Evolutionary conservation across 139 green algal genomes (phyloP), one percentile per base, ranked within the genome.

Genomic region (Chlamydomonas eustigma): DNA sequence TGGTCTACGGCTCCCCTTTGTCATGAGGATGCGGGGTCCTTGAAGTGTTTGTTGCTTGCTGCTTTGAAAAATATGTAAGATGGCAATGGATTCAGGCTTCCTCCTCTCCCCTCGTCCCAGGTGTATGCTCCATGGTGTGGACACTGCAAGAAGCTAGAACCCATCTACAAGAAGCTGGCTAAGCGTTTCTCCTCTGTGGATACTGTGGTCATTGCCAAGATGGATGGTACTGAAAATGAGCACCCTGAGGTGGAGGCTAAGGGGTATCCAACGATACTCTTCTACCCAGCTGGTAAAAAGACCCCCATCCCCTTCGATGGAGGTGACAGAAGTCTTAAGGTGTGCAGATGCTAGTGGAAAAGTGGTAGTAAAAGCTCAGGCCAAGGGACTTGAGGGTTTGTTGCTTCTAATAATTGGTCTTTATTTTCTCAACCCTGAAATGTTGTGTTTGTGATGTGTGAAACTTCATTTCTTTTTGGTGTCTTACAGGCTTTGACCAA

Each of bases 61-160:
- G n/a, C n/a, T n/a, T n/a, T n/a, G n/a, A n/a, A n/a, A n/a, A n/a
- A n/a, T n/a, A n/a, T 63, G 50, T 63, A 18, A 63, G 22, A 22
- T 28, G 50, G 50, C 50, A 63, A 63, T 63, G n/a, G n/a, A n/a
- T 18, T 58, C 18, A 58, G 18, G 18, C 44, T 28, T 58, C 12
- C 18, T 18, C 18, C 12, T 30, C 18, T 73, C 66, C 66, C n/a
- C 38, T 34, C 2, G 32, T 4, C n/a, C 1, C 64, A 84, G 79
- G 81, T 93, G n/a, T 94, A 95, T 77, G 91, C 91, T 5, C 91
- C 91, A 22, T 96, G 91, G 92, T 97, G 92, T 80, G 88, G 90
- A n/a, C 75, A 78, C 58, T 96, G 92, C 91, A 93, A 96, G 86
- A 50, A 78, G 72, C 84, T 97, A 30, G 90, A 88, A 39, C 92